These are phyloP conservation scores for Odonthalia washingtoniensis DNA, from an alignment of 31 red algal species.

Conservation along the genomic window DNA sequence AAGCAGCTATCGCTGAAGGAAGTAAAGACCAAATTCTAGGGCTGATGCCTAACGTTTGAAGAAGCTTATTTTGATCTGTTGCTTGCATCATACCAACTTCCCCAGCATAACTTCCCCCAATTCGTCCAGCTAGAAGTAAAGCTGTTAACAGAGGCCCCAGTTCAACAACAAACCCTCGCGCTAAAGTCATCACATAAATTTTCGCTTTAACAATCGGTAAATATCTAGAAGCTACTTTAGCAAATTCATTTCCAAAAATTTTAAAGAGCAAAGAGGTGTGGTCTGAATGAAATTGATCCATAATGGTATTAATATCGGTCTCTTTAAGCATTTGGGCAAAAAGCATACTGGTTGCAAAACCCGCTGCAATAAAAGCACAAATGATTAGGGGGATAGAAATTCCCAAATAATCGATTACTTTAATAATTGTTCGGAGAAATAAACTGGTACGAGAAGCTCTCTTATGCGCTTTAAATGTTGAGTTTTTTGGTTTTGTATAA, in stretches of 20 bases:
- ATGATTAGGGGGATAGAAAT: not conserved
- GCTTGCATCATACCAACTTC: constrained; percentile 15
- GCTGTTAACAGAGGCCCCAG: constrained; percentile 17
- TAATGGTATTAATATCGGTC: not conserved
- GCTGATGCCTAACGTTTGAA: constrained; percentile 16
- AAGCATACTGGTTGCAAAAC: not conserved
- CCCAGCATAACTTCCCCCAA: constrained; percentile 14
- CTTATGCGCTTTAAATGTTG: constrained; percentile 4
- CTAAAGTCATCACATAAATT: not conserved
- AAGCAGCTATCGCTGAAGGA: not conserved
- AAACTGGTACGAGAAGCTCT: not conserved
- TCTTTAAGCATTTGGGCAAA: not conserved
- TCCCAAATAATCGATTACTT: constrained; percentile 3
- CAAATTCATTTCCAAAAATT: not conserved
- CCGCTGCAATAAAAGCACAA: not conserved
- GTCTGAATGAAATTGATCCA: not conserved
- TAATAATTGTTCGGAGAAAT: not conserved
- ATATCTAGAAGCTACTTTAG: not conserved
- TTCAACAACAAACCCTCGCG: not conserved
- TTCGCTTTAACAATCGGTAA: not conserved
- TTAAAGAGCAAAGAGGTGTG: not conserved
- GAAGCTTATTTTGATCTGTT: not conserved
- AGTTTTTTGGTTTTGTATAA: constrained; percentile 1
- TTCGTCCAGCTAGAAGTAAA: constrained; percentile 6
- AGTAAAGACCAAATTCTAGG: constrained; percentile 3